Conservation (phyloP, 306 rosid genomes). For the Acacia crassicarpa region DNA sequence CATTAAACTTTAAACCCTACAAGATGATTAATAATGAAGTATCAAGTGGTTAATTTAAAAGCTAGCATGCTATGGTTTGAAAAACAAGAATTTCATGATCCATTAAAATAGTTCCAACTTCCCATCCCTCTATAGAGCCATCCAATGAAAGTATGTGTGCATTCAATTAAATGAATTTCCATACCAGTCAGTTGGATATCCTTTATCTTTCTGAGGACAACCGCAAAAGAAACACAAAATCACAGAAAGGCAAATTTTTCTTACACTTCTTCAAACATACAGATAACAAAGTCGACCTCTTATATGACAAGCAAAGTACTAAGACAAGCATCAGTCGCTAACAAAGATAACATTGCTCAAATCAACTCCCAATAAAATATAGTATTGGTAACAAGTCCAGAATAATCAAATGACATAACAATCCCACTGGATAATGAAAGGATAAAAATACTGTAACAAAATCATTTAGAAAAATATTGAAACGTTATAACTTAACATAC, state of each 20-base stretch:
- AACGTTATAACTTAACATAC: background rate
- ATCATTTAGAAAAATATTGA: slow-evolving; percentile 18
- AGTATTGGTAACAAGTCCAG: background rate
- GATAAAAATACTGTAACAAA: slow-evolving; percentile 15
- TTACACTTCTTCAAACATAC: background rate
- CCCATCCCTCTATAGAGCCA: slow-evolving; percentile 2
- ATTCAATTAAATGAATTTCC: background rate
- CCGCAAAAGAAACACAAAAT: background rate
- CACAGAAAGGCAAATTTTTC: background rate
- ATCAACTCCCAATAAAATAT: slow-evolving; percentile 2
- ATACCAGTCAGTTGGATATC: slow-evolving; percentile 1
- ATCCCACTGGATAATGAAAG: background rate
- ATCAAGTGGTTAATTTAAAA: slow-evolving; percentile 3
- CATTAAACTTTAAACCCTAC: background rate
- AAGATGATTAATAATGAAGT: background rate
- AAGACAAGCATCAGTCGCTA: background rate
- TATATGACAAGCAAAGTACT: background rate
- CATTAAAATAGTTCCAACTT: slow-evolving; percentile 7
- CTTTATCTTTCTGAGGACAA: slow-evolving; percentile 3
- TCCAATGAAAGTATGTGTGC: background rate
- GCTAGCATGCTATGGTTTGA: background rate
- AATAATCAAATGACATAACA: background rate
- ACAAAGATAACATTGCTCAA: slow-evolving; percentile 13
- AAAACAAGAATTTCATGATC: background rate
- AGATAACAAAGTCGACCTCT: slow-evolving; percentile 7